A percentile compares a stretch with the other conserved stretches of the same genome.
These are phyloP conservation scores for Sporothrix schenckii DNA, from an alignment of 2,329 filamentous ascomycete genomes.

Conservation along the genomic window DNA sequence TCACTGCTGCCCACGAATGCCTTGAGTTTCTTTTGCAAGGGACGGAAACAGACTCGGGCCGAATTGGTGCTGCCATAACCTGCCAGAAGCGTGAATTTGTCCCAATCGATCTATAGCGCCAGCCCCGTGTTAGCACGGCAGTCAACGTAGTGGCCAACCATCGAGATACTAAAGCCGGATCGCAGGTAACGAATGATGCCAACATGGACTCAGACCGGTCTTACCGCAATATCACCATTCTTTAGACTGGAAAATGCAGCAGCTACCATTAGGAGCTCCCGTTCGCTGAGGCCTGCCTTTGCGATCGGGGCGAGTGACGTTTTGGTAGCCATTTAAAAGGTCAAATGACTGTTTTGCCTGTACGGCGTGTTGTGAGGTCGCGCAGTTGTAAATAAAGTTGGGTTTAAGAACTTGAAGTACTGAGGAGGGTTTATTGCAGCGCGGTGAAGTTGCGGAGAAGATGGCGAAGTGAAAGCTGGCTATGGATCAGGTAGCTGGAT, in stretches of 20 bases:
- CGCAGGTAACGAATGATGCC: not conserved
- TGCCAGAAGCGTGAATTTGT: slow-evolving; percentile 33
- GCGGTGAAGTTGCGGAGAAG: no score
- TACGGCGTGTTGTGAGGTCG: not conserved
- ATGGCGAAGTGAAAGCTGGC: no score
- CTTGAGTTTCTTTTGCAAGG: slow-evolving; percentile 57
- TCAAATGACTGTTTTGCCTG: not conserved
- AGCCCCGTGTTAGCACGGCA: not conserved
- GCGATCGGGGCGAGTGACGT: slow-evolving; percentile 4
- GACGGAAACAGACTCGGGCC: slow-evolving; percentile 59
- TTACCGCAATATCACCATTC: slow-evolving; percentile 20
- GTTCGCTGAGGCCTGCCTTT: slow-evolving; percentile 29
- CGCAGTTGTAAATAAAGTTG: not conserved
- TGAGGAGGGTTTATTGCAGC: not conserved
- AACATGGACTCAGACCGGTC: not conserved
- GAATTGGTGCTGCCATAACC: slow-evolving; percentile 34
- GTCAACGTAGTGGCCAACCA: not conserved
- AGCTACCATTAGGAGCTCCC: slow-evolving; percentile 33
- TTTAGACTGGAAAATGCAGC: slow-evolving; percentile 31
- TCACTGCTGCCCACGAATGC: slow-evolving; percentile 43
- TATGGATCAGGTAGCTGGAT: no score
- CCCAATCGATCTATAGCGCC: slow-evolving; percentile 32
- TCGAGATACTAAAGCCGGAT: not conserved
- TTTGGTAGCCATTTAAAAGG: not conserved
- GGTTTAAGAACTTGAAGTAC: not conserved